Percentiles rank a stretch among this genome's conserved stretches.
phyloP scores from a whole-genome alignment of 1,284 basidiomycete genomes.

The Volvariella volvacea region DNA sequence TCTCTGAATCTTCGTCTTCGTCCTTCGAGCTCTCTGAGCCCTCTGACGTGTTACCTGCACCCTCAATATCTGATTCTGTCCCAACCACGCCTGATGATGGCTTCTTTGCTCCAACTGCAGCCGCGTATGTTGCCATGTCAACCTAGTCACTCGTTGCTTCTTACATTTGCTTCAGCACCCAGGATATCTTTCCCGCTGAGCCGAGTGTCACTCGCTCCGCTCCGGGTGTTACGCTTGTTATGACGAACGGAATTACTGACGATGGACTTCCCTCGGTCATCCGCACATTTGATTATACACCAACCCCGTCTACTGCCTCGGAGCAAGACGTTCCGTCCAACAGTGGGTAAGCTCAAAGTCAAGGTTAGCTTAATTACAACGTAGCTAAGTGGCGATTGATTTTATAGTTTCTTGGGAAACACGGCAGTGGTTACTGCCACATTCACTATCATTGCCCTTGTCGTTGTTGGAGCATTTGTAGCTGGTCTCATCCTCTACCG shows the following conservation, averaged over 20 bases:
- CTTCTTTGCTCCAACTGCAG: neutral
- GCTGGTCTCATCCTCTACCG: constrained; percentile 17
- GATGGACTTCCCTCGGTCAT: neutral
- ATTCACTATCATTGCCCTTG: constrained; percentile 32
- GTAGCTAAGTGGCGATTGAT: constrained; percentile 5
- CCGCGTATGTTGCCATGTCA: neutral
- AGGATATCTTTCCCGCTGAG: too few relatives aligned
- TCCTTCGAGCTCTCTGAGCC: too few relatives aligned
- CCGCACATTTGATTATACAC: neutral
- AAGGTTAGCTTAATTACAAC: too few relatives aligned
- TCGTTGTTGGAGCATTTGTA: constrained; percentile 18
- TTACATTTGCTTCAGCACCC: too few relatives aligned
- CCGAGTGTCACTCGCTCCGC: too few relatives aligned
- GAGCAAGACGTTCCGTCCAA: neutral
- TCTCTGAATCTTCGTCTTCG: too few relatives aligned
- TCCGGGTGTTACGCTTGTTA: too few relatives aligned
- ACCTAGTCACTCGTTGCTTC: neutral
- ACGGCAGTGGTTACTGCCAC: constrained; percentile 41
- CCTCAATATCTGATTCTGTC: neutral
- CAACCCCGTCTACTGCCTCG: neutral
- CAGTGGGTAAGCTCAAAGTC: neutral
- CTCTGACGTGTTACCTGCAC: neutral
- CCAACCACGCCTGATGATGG: neutral
- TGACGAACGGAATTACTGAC: too few relatives aligned
- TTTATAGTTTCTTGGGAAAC: constrained; percentile 37